These are phyloP conservation scores for Colletotrichum melonis DNA, from an alignment of 2,329 filamentous ascomycete genomes.

Conservation along the genomic window DNA sequence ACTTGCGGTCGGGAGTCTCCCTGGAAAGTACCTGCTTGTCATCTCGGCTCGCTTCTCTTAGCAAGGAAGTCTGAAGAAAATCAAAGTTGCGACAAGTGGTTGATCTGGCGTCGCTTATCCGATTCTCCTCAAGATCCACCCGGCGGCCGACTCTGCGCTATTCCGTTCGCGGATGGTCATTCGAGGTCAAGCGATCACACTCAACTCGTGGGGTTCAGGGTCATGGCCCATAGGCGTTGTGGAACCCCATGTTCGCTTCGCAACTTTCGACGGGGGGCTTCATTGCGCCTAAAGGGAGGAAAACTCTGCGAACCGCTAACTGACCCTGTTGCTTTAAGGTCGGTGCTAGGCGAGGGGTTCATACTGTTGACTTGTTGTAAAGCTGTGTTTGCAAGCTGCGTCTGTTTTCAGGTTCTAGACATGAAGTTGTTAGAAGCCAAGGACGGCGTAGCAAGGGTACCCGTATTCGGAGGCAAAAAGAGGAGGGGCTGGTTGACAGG, in stretches of 20 bases:
- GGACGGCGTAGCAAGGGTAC: not conserved
- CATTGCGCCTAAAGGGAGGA: not conserved
- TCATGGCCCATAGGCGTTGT: not conserved
- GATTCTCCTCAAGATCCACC: not conserved
- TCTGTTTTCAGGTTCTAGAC: not conserved
- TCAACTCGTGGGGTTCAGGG: not conserved
- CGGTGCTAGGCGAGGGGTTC: not conserved
- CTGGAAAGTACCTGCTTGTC: not conserved
- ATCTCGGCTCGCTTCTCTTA: not conserved
- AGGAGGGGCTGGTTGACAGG: not conserved
- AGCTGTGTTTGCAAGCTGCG: not conserved
- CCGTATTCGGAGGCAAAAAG: not conserved
- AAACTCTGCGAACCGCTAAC: not conserved
- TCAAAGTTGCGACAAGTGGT: not conserved
- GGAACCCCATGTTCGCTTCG: not conserved
- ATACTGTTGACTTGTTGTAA: not conserved
- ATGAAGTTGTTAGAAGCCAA: not conserved
- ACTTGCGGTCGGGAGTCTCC: not conserved
- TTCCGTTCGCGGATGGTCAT: conserved; percentile 8
- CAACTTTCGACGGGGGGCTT: not conserved
- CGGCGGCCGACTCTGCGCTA: conserved; percentile 17
- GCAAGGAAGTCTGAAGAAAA: not conserved
- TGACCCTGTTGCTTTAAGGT: not conserved
- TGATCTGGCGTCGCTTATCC: not conserved
- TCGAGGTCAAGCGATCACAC: conserved; percentile 4